Conservation (phyloP, 768 basidiomycete species). For the Vararia minispora region DNA sequence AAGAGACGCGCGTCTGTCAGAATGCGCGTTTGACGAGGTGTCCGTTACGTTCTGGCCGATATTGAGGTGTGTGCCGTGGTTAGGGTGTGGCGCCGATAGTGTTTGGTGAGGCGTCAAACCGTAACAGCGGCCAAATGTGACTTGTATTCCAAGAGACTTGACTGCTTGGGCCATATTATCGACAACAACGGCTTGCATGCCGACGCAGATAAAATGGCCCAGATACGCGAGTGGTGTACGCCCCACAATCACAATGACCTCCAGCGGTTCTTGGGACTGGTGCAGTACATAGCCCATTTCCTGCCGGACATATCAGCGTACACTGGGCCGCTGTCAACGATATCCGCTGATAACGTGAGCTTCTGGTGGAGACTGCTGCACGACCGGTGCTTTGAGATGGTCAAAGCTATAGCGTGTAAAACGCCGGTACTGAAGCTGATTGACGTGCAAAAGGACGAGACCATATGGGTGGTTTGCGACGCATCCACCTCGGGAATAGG, state of each 20-base stretch:
- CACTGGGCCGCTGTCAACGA: slow-evolving; percentile 21
- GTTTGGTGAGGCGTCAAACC: too few species aligned
- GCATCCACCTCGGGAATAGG: slow-evolving; percentile 15
- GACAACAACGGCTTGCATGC: slow-evolving; percentile 28
- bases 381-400: slow-evolving; percentile 17
- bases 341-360: slow-evolving; percentile 3
- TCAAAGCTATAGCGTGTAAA: slow-evolving; percentile 10
- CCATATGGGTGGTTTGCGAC: slow-evolving; percentile 18
- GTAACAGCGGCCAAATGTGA: too few species aligned
- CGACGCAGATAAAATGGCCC: slow-evolving; percentile 24
- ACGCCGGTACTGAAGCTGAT: slow-evolving; percentile 13
- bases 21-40: too few species aligned
- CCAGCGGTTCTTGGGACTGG: slow-evolving; percentile 26
- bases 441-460: slow-evolving; percentile 2
- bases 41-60: too few species aligned
- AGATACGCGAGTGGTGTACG: slow-evolving; percentile 24
- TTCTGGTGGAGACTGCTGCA: slow-evolving; percentile 10
- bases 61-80: too few species aligned
- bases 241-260: slow-evolving; percentile 25
- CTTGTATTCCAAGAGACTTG: background rate
- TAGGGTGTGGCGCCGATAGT: too few species aligned
- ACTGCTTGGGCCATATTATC: slow-evolving; percentile 26
- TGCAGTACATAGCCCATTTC: slow-evolving; percentile 16
- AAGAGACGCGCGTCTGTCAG: too few species aligned
- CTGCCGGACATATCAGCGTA: slow-evolving; percentile 25